phyloP scores from a whole-genome alignment of 805 yeast species.

The Teunomyces stri region DNA sequence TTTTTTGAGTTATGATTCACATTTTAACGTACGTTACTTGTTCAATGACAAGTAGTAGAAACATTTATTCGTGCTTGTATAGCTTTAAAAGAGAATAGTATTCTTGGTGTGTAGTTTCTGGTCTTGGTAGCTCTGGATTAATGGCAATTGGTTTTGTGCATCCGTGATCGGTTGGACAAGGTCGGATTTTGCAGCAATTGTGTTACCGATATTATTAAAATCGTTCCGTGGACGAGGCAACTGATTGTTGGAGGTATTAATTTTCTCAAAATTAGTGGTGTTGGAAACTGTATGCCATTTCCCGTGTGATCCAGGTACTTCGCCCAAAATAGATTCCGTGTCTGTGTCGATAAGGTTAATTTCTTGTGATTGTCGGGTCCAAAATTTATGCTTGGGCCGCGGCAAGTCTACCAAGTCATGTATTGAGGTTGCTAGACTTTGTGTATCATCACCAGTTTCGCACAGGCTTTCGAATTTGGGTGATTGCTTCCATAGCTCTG shows the following conservation, averaged over 20 bases:
- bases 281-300: conserved; percentile 33
- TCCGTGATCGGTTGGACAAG: not conserved
- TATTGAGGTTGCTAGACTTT: not conserved
- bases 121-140: conserved; percentile 17
- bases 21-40: no score
- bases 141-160: conserved; percentile 12
- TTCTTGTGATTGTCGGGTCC: not conserved
- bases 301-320: conserved; percentile 1
- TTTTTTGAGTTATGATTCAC: no score
- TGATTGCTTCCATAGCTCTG: not conserved
- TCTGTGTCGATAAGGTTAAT: not conserved
- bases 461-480: not conserved
- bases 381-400: not conserved
- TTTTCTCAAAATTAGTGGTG: conserved; percentile 36
- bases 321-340: not conserved
- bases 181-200: conserved; percentile 20
- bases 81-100: not conserved
- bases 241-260: conserved; percentile 34
- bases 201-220: conserved; percentile 21
- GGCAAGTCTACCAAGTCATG: not conserved
- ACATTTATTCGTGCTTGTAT: not conserved
- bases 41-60: no score
- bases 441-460: not conserved
- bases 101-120: not conserved
- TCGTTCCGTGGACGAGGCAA: conserved; percentile 20